Evolutionary conservation across 768 basidiomycete species (phyloP).

Genomic region (Lactarius psammicola): DNA sequence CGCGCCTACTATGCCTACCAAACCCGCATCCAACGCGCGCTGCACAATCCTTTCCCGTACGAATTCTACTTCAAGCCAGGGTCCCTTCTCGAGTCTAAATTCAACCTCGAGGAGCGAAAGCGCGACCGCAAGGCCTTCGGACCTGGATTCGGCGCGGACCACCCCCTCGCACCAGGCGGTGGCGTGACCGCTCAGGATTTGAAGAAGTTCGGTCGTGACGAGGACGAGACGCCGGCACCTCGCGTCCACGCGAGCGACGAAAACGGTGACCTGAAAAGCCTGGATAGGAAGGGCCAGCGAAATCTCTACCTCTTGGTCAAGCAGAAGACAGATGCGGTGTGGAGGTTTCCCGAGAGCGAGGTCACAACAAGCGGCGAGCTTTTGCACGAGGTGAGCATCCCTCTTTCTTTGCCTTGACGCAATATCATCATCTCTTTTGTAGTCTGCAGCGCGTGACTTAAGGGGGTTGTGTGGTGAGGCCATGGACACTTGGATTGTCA

Average conservation of each 20-base stretch:
- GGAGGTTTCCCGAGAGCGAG: conserved; percentile 79
- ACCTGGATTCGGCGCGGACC: conserved; percentile 44
- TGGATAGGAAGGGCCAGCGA: conserved; percentile 80
- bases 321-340: conserved; percentile 49
- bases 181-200: conserved; percentile 25
- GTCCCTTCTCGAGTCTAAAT: conserved; percentile 77
- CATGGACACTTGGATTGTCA: conserved; percentile 96
- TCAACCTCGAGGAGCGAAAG: conserved; percentile 69
- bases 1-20: conserved; percentile 82
- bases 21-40: conserved; percentile 73
- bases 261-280: conserved; percentile 59
- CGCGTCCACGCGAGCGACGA: conserved; percentile 61
- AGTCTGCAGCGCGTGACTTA: conserved; percentile 78
- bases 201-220: conserved; percentile 42
- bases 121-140: conserved; percentile 79
- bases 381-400: conserved; percentile 66
- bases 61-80: conserved; percentile 96
- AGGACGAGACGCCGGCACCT: conserved; percentile 60
- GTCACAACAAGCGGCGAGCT: conserved; percentile 62
- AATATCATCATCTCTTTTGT: conserved; percentile 8
- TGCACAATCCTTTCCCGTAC: conserved; percentile 84
- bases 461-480: conserved; percentile 67
- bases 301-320: conserved; percentile 87
- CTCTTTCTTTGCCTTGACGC: not conserved
- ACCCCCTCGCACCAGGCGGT: conserved; percentile 18